Conservation (phyloP, 2,329 filamentous ascomycete genomes). For the Ophiostoma australiae region DNA sequence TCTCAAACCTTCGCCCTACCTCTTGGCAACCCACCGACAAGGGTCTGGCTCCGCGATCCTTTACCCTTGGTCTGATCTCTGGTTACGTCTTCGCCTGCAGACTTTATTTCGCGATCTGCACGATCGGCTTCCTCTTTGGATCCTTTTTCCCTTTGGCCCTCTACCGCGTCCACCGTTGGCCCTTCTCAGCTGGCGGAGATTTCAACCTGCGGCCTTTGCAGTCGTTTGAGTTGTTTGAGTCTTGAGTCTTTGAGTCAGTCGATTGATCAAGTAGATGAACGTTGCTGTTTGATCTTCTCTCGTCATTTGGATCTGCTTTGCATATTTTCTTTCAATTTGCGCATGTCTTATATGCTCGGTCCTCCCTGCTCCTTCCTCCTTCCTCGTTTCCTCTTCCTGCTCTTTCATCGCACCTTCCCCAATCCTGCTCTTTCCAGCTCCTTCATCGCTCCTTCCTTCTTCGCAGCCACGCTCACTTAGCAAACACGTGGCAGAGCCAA, state of each 20-base stretch:
- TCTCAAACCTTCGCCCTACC: background rate
- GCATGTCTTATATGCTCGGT: background rate
- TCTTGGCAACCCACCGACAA: background rate
- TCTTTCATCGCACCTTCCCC: background rate
- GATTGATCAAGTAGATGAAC: background rate
- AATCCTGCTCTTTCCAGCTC: background rate
- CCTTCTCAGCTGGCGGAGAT: constrained; percentile 8
- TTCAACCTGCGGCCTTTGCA: background rate
- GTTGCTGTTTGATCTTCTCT: background rate
- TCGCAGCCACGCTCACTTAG: no score
- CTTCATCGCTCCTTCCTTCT: no score
- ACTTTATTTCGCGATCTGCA: constrained; percentile 6
- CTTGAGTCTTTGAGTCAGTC: background rate
- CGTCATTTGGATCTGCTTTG: background rate
- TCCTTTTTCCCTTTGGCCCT: background rate
- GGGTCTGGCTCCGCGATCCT: background rate
- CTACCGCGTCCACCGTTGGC: background rate
- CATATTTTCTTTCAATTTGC: background rate
- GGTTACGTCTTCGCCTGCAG: background rate
- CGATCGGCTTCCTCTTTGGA: background rate
- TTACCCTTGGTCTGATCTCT: constrained; percentile 13
- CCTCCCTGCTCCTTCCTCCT: background rate
- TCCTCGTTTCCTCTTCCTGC: background rate
- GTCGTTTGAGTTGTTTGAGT: no score
- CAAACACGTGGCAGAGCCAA: background rate